These are phyloP conservation scores for Senna siamea DNA, from an alignment of 306 rosid genomes.

Conservation along the genomic window DNA sequence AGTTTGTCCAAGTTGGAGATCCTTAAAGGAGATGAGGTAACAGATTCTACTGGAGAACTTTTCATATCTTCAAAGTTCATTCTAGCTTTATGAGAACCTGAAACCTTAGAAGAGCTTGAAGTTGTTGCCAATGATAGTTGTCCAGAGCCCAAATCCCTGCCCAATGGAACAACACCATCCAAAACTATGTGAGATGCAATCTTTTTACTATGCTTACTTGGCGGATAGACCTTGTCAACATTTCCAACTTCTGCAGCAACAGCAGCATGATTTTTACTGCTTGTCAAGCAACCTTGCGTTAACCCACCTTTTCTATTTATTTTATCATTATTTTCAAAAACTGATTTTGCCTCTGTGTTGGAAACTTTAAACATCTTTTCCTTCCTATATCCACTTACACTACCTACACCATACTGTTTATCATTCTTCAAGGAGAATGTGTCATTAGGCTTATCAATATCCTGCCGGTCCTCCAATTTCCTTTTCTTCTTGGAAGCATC, in stretches of 20 bases:
- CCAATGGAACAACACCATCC: slow-evolving; percentile 47
- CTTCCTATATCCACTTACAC: slow-evolving; percentile 53
- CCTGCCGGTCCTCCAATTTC: slow-evolving; percentile 58
- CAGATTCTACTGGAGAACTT: slow-evolving; percentile 81
- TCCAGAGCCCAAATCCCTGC: slow-evolving; percentile 51
- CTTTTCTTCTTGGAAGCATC: slow-evolving; percentile 58
- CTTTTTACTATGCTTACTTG: slow-evolving; percentile 46
- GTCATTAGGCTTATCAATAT: slow-evolving; percentile 47
- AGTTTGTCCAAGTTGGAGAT: slow-evolving; percentile 51
- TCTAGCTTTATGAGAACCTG: slow-evolving; percentile 62
- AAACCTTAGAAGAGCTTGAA: slow-evolving; percentile 87
- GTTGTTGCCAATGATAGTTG: slow-evolving; percentile 58
- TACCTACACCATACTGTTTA: slow-evolving; percentile 41
- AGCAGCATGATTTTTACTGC: slow-evolving; percentile 33
- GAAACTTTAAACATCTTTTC: slow-evolving; percentile 50
- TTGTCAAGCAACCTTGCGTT: slow-evolving; percentile 42
- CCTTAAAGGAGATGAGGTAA: slow-evolving; percentile 77
- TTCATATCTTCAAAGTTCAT: slow-evolving; percentile 57
- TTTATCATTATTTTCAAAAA: slow-evolving; percentile 45
- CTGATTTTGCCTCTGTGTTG: slow-evolving; percentile 39
- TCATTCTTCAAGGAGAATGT: slow-evolving; percentile 46
- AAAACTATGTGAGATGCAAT: slow-evolving; percentile 42
- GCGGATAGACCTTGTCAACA: slow-evolving; percentile 45
- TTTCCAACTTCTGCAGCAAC: slow-evolving; percentile 39
- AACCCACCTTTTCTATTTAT: slow-evolving; percentile 50